Evolutionary conservation across 2,329 filamentous ascomycete genomes (phyloP).

Genomic region (Sphaerulina vaccinii): DNA sequence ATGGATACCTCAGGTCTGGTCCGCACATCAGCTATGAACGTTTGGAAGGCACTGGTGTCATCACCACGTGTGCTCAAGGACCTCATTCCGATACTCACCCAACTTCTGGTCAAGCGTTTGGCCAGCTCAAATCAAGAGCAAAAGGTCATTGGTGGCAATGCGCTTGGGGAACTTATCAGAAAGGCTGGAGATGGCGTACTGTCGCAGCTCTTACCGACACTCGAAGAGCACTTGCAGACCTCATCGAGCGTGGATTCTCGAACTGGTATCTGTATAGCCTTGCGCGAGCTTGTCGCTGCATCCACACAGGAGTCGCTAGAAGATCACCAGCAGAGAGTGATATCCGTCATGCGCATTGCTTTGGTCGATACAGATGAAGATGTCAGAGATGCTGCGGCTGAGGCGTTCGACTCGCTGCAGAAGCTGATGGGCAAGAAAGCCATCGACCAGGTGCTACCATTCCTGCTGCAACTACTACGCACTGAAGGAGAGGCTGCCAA

Average conservation of each 20-base stretch:
- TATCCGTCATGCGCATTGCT: slow-evolving; percentile 88
- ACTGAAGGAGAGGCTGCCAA: slow-evolving; percentile 86
- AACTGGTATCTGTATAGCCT: slow-evolving; percentile 94
- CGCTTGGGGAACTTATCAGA: slow-evolving; percentile 91
- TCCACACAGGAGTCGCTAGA: slow-evolving; percentile 85
- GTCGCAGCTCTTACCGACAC: slow-evolving; percentile 79
- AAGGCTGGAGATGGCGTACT: slow-evolving; percentile 95
- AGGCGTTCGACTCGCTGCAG: slow-evolving; percentile 94
- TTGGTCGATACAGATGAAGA: slow-evolving; percentile 86
- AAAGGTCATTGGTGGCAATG: slow-evolving; percentile 97
- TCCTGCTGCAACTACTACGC: slow-evolving; percentile 84
- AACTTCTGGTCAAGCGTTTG: slow-evolving; percentile 88
- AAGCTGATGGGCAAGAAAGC: slow-evolving; percentile 90
- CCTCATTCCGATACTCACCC: slow-evolving; percentile 88
- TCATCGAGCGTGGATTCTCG: slow-evolving; percentile 90
- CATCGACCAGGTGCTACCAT: slow-evolving; percentile 91
- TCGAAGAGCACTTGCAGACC: slow-evolving; percentile 85
- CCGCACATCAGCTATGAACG: slow-evolving; percentile 80
- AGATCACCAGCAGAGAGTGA: slow-evolving; percentile 91
- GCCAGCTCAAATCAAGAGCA: slow-evolving; percentile 98
- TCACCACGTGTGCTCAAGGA: slow-evolving; percentile 92
- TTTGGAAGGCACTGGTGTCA: slow-evolving; percentile 96
- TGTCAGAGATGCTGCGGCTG: slow-evolving; percentile 91
- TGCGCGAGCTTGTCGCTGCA: slow-evolving; percentile 88
- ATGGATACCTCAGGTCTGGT: slow-evolving; percentile 94